These are phyloP conservation scores for Raphanus raphanistrum DNA, from an alignment of 345 rosid species.

Conservation along the genomic window DNA sequence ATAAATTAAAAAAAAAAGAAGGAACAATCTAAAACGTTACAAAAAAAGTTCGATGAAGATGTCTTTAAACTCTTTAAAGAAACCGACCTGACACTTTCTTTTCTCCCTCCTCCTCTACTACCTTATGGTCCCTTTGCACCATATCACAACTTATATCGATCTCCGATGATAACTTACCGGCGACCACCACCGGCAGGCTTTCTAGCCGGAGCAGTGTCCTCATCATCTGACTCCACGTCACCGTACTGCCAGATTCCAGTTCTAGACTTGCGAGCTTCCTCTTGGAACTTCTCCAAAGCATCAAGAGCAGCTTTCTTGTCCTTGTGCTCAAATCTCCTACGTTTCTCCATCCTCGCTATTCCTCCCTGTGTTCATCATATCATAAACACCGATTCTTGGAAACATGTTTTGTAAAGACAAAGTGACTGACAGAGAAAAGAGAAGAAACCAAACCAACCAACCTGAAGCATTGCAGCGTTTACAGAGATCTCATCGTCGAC, in stretches of 20 bases:
- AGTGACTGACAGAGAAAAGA: background rate
- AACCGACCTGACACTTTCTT: slow-evolving; percentile 21
- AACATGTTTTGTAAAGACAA: background rate
- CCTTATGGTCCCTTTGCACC: slow-evolving; percentile 34
- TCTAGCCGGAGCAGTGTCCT: slow-evolving; percentile 64
- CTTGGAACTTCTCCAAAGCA: slow-evolving; percentile 73
- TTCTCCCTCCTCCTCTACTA: slow-evolving; percentile 30
- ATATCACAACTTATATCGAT: slow-evolving; percentile 4
- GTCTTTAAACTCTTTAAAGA: slow-evolving; percentile 24
- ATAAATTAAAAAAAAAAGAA: slow-evolving; percentile 4
- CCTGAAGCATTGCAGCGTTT: slow-evolving; percentile 91
- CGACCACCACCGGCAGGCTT: slow-evolving; percentile 70
- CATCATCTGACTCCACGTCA: slow-evolving; percentile 89
- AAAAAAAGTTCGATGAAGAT: slow-evolving; percentile 22
- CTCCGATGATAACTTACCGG: slow-evolving; percentile 9
- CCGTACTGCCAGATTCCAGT: slow-evolving; percentile 92
- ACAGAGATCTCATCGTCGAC: slow-evolving; percentile 76
- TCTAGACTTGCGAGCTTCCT: slow-evolving; percentile 70
- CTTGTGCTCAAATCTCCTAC: slow-evolving; percentile 72
- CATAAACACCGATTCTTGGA: background rate
- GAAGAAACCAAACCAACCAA: slow-evolving; percentile 45
- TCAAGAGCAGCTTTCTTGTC: slow-evolving; percentile 65
- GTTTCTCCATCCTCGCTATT: slow-evolving; percentile 86
- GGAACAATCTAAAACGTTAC: slow-evolving; percentile 26
- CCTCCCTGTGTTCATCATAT: slow-evolving; percentile 70